Evolutionary conservation across 2,329 filamentous ascomycete species (phyloP).

Genomic region (Fusarium torreyae): DNA sequence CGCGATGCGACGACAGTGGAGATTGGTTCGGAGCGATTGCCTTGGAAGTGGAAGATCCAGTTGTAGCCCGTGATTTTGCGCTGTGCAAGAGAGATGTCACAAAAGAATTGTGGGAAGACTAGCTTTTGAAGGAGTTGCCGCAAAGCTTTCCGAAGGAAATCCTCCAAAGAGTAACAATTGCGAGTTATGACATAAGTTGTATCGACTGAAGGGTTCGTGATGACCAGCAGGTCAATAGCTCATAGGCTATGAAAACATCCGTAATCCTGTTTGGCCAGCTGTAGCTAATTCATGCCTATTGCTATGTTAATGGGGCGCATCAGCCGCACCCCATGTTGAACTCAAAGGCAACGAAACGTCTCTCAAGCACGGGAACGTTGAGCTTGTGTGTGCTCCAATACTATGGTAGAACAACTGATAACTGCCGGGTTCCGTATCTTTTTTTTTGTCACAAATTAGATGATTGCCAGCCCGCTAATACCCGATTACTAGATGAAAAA

Average conservation of each 20-base stretch:
- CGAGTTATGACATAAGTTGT: conserved; percentile 9
- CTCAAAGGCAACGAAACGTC: conserved; percentile 13
- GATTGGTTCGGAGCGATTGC: neutral
- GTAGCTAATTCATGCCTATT: neutral
- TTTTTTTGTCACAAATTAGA: conserved; percentile 2
- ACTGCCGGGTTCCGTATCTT: neutral
- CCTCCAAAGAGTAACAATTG: neutral
- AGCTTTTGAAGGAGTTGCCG: neutral
- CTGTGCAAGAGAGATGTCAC: neutral
- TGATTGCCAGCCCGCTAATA: conserved; percentile 9
- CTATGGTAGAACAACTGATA: neutral
- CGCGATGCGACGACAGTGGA: conserved; percentile 9
- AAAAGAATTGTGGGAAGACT: neutral
- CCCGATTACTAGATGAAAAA: neutral
- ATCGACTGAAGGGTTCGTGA: conserved; percentile 6
- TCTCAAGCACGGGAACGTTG: neutral
- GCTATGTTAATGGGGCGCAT: neutral
- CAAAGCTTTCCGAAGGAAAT: conserved; percentile 4
- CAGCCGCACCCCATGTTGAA: conserved; percentile 10
- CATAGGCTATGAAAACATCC: neutral
- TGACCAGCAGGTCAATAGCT: conserved; percentile 1
- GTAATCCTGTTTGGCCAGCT: conserved; percentile 1
- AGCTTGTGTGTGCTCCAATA: conserved; percentile 6
- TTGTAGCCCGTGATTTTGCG: conserved; percentile 5
- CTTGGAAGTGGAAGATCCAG: neutral